Evolutionary conservation across 768 basidiomycete genomes (phyloP).

Genomic region (Trametes villosa): DNA sequence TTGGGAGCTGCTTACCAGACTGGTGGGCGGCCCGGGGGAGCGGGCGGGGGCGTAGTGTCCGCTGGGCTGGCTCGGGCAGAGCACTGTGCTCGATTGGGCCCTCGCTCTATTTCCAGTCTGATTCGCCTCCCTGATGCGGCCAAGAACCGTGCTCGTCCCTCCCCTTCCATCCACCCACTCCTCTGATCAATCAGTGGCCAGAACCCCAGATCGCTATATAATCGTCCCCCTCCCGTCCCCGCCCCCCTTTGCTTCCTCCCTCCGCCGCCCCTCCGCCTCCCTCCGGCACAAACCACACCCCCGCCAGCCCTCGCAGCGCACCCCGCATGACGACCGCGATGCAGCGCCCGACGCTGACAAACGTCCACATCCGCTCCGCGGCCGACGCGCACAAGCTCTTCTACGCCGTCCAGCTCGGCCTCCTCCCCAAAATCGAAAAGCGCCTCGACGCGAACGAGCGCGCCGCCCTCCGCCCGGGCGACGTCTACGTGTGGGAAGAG

Average conservation of each 20-base stretch:
- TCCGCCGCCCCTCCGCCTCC: slow-evolving; percentile 27
- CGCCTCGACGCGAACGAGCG: slow-evolving; percentile 77
- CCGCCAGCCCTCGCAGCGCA: slow-evolving; percentile 5
- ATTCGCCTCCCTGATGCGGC: slow-evolving; percentile 21
- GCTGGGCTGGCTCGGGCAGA: slow-evolving; percentile 14
- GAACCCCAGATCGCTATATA: slow-evolving; percentile 26
- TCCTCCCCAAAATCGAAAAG: slow-evolving; percentile 73
- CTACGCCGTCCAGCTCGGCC: slow-evolving; percentile 64
- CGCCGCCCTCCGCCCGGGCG: slow-evolving; percentile 52
- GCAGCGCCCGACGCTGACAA: slow-evolving; percentile 76
- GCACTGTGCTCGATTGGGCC: background rate
- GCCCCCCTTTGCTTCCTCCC: slow-evolving; percentile 26
- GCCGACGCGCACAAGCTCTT: slow-evolving; percentile 84
- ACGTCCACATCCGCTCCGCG: slow-evolving; percentile 75
- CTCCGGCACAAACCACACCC: slow-evolving; percentile 23
- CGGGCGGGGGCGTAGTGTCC: slow-evolving; percentile 10
- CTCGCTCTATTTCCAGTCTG: slow-evolving; percentile 13
- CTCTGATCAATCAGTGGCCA: slow-evolving; percentile 19
- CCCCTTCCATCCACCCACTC: slow-evolving; percentile 7
- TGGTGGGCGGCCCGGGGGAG: background rate
- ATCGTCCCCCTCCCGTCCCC: slow-evolving; percentile 17
- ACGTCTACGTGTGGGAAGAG: slow-evolving; percentile 73
- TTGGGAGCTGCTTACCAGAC: slow-evolving; percentile 17
- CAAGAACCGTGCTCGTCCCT: slow-evolving; percentile 17
- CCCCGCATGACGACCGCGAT: slow-evolving; percentile 39